Evolutionary conservation across 2,329 filamentous ascomycete species (phyloP).

Genomic region (Penicillium sp.): DNA sequence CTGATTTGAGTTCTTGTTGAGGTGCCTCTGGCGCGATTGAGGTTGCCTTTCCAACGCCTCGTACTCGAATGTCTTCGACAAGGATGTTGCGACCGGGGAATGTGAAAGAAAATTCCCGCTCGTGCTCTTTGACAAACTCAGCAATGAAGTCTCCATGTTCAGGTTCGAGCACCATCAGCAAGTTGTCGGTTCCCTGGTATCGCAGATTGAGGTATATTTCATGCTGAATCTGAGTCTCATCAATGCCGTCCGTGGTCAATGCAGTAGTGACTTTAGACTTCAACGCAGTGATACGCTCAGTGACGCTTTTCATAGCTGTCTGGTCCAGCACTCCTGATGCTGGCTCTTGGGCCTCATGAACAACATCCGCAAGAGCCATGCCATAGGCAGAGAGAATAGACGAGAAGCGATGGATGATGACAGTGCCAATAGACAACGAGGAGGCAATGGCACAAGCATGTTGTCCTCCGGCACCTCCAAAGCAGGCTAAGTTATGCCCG

Average conservation of each 20-base stretch:
- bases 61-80: slow-evolving; percentile 82
- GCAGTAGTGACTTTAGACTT: slow-evolving; percentile 31
- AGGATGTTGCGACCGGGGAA: slow-evolving; percentile 77
- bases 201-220: slow-evolving; percentile 50
- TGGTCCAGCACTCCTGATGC: slow-evolving; percentile 51
- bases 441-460: slow-evolving; percentile 89
- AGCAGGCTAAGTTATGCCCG: slow-evolving; percentile 82
- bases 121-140: slow-evolving; percentile 40
- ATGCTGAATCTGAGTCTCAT: slow-evolving; percentile 37
- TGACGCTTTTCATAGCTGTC: slow-evolving; percentile 35
- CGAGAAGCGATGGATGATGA: slow-evolving; percentile 84
- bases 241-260: slow-evolving; percentile 40
- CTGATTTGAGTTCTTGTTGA: slow-evolving; percentile 11
- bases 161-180: slow-evolving; percentile 49
- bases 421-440: slow-evolving; percentile 72
- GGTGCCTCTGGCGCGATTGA: slow-evolving; percentile 10
- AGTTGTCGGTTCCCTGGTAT: slow-evolving; percentile 52
- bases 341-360: slow-evolving; percentile 73
- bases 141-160: slow-evolving; percentile 54
- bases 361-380: slow-evolving; percentile 88
- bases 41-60: slow-evolving; percentile 41
- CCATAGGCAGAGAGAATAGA: slow-evolving; percentile 90
- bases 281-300: slow-evolving; percentile 30
- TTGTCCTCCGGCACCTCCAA: slow-evolving; percentile 88
- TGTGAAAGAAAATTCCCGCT: slow-evolving; percentile 84